phyloP scores from a whole-genome alignment of 148 eudicot species.

The Cornus controversa region DNA sequence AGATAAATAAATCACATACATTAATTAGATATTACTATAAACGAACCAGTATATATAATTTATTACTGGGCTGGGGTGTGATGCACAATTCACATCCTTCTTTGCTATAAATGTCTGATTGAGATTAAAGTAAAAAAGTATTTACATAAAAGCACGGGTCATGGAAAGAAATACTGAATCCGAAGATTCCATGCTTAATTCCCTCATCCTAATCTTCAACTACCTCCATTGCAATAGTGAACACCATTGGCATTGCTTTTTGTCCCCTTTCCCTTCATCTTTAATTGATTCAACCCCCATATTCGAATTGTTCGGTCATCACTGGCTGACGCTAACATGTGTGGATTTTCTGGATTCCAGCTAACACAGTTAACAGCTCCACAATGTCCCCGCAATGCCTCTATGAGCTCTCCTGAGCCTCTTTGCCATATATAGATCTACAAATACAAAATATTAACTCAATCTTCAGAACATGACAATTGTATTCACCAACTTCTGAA shows the following conservation, averaged over 20 bases:
- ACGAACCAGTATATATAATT: no score
- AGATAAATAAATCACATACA: no score
- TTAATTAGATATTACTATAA: no score
- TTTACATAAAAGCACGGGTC: conserved; percentile 20
- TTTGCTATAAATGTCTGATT: conserved; percentile 10
- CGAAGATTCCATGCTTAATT: no score
- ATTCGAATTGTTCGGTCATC: conserved; percentile 40
- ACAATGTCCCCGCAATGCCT: conserved; percentile 67
- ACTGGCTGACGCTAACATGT: no score
- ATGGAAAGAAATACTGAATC: not conserved
- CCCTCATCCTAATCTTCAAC: conserved; percentile 1
- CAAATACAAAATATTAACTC: not conserved
- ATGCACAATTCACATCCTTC: conserved; percentile 12
- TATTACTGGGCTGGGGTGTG: not conserved
- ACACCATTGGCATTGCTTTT: conserved; percentile 43
- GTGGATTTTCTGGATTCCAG: conserved; percentile 73
- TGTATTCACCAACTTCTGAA: no score
- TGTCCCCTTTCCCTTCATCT: conserved; percentile 27
- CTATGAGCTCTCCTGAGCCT: conserved; percentile 57
- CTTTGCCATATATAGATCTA: conserved; percentile 88
- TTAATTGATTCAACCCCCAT: conserved; percentile 58
- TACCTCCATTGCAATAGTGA: conserved; percentile 46
- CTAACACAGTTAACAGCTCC: conserved; percentile 85
- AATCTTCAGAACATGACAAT: no score
- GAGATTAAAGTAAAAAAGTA: conserved; percentile 1